Conservation (phyloP, 768 basidiomycete species). For the Gelatoporia subvermispora region DNA sequence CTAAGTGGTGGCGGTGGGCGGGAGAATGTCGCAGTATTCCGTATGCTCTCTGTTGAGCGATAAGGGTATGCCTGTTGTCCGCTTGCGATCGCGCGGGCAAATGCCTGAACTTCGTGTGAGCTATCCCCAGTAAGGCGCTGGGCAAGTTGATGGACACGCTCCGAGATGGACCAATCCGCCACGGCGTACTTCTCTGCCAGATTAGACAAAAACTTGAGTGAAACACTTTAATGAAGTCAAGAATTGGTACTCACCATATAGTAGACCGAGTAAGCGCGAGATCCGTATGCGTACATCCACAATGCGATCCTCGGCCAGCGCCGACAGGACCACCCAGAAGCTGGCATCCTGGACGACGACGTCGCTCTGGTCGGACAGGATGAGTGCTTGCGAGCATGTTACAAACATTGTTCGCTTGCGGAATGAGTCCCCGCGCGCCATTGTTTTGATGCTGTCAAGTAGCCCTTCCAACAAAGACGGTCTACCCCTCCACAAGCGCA, state of each 20-base stretch:
- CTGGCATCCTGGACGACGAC: conserved; percentile 36
- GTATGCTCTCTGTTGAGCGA: conserved; percentile 2
- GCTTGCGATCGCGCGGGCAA: conserved; percentile 32
- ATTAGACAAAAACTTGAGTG: too few species aligned
- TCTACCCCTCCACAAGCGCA: conserved; percentile 11
- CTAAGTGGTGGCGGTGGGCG: conserved; percentile 26
- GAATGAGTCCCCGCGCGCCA: conserved; percentile 13
- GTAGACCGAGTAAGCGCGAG: conserved; percentile 61
- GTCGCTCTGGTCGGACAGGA: conserved; percentile 29
- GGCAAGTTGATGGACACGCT: conserved; percentile 27
- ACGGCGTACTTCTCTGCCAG: conserved; percentile 12
- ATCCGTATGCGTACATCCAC: conserved; percentile 84
- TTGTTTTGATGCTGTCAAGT: conserved; percentile 9
- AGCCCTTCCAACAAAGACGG: conserved; percentile 15
- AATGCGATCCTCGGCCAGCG: conserved; percentile 61
- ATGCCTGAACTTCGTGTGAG: conserved; percentile 60
- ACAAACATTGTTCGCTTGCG: conserved; percentile 51
- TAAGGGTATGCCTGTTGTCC: neutral
- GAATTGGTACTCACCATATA: too few species aligned
- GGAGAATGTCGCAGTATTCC: conserved; percentile 22
- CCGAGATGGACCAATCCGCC: conserved; percentile 6
- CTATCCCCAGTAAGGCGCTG: conserved; percentile 47
- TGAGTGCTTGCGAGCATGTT: conserved; percentile 64
- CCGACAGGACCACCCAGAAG: conserved; percentile 51
- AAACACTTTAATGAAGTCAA: too few species aligned